Conservation (phyloP, 345 rosid genomes). For the Citrus unshiu region DNA sequence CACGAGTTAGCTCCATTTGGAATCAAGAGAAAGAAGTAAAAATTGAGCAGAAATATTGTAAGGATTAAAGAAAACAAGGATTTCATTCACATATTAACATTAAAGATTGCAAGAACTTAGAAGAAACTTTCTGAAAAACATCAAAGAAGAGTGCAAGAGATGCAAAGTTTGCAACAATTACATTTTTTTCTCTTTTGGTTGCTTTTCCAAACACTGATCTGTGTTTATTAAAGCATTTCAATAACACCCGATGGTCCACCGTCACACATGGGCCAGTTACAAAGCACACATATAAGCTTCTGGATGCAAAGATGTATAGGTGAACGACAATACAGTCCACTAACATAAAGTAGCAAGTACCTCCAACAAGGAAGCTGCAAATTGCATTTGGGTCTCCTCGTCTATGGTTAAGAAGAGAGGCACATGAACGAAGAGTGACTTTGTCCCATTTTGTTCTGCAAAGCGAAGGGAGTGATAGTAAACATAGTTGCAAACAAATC, state of each 20-base stretch:
- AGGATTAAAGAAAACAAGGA: conserved; percentile 6
- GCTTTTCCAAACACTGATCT: conserved; percentile 22
- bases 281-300: conserved; percentile 11
- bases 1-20: not conserved
- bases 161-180: conserved; percentile 8
- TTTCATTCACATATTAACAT: conserved; percentile 28
- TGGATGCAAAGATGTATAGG: conserved; percentile 13
- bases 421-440: conserved; percentile 88
- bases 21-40: not conserved
- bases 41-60: not conserved
- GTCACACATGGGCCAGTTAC: conserved; percentile 15
- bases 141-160: conserved; percentile 21
- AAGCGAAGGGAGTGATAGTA: conserved; percentile 93
- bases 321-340: conserved; percentile 24
- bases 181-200: not conserved
- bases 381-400: conserved; percentile 90
- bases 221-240: conserved; percentile 31
- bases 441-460: conserved; percentile 71
- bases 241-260: conserved; percentile 15
- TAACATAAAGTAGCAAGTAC: conserved; percentile 66
- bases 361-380: conserved; percentile 85
- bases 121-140: not conserved
- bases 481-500: conserved; percentile 96
- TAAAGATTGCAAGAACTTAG: conserved; percentile 6
- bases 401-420: conserved; percentile 90